These are phyloP conservation scores for Hymenoscyphus scutula DNA, from an alignment of 2,329 filamentous ascomycete species.

Conservation along the genomic window DNA sequence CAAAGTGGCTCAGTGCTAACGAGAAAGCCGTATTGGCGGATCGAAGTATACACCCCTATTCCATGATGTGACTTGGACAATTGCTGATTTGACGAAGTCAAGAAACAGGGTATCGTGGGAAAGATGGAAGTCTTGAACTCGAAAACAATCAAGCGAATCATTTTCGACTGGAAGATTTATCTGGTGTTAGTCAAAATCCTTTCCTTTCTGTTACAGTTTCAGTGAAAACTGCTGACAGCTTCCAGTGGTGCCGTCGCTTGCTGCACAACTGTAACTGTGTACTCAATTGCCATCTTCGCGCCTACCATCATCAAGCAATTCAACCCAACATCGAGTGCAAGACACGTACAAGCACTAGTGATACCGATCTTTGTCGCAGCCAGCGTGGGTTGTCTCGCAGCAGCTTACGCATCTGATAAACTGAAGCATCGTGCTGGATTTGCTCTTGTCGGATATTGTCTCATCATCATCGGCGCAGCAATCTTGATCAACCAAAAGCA, in stretches of 20 bases:
- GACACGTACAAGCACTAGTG: constrained; percentile 39
- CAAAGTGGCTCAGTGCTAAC: constrained; percentile 44
- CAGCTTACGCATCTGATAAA: constrained; percentile 38
- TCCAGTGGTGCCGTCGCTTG: constrained; percentile 12
- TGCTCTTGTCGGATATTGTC: constrained; percentile 32
- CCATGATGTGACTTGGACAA: neutral
- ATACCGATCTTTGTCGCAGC: constrained; percentile 41
- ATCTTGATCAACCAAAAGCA: constrained; percentile 37
- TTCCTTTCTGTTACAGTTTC: no score
- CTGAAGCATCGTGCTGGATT: constrained; percentile 39
- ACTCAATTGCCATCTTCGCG: constrained; percentile 42
- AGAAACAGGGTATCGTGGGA: constrained; percentile 29
- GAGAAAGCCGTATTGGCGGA: constrained; percentile 41
- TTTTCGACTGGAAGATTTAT: constrained; percentile 43
- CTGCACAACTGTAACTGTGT: constrained; percentile 21
- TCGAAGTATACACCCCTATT: constrained; percentile 21
- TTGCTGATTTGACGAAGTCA: constrained; percentile 22
- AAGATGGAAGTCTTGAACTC: constrained; percentile 19
- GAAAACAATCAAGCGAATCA: constrained; percentile 15
- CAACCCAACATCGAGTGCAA: constrained; percentile 36
- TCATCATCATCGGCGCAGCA: constrained; percentile 37
- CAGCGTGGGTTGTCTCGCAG: constrained; percentile 35
- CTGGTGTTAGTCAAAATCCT: constrained; percentile 25
- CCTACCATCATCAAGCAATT: constrained; percentile 44
- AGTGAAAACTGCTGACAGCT: neutral